Evolutionary conservation across 306 rosid species (phyloP).

Genomic region (Canavalia ensiformis): DNA sequence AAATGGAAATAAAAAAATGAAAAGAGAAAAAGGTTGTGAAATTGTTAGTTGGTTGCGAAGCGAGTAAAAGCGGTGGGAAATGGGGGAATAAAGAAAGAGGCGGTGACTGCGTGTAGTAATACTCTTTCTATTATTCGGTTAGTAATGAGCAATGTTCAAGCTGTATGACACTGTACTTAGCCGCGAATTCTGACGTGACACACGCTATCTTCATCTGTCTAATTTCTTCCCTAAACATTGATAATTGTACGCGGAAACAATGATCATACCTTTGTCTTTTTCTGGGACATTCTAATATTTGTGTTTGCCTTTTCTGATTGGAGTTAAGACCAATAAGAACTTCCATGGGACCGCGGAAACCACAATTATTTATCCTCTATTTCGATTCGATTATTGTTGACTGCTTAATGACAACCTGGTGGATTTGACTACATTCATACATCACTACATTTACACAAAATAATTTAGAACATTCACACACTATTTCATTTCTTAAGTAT

Average conservation of each 20-base stretch:
- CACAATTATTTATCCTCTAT: background rate
- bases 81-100: background rate
- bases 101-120: conserved; percentile 49
- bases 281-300: conserved; percentile 49
- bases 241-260: conserved; percentile 61
- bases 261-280: conserved; percentile 36
- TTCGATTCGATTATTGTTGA: conserved; percentile 12
- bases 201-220: conserved; percentile 63
- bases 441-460: background rate
- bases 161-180: conserved; percentile 39
- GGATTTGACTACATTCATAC: background rate
- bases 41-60: background rate
- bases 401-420: conserved; percentile 37
- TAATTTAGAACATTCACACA: background rate
- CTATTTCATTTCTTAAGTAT: background rate
- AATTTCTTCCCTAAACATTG: conserved; percentile 5
- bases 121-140: background rate
- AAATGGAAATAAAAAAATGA: background rate
- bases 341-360: background rate
- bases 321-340: background rate
- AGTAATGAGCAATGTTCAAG: conserved; percentile 44
- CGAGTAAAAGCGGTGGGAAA: conserved; percentile 39
- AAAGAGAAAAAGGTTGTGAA: background rate
- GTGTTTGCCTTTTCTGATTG: conserved; percentile 22
- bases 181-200: conserved; percentile 74